Percentiles rank a stretch among this genome's conserved stretches.
Evolutionary conservation across 108 stramenopile species (phyloP).

Genomic region (Pseudonitzschia multistriata): DNA sequence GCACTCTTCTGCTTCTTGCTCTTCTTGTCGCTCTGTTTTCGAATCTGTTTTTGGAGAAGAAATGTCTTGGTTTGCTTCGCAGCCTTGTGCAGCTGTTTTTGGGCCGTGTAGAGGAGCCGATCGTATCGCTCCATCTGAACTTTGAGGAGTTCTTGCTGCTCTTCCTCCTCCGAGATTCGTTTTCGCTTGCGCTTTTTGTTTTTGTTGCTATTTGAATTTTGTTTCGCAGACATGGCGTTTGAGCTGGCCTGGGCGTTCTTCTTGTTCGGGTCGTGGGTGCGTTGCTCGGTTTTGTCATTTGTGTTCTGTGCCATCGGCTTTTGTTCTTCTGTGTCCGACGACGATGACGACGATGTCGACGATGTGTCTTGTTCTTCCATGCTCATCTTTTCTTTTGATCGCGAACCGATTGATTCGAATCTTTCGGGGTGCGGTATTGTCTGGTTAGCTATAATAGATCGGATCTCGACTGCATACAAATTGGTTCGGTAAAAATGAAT

Average conservation of each 20-base stretch:
- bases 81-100: slow-evolving; percentile 54
- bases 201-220: neutral
- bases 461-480: too few relatives aligned
- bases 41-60: slow-evolving; percentile 62
- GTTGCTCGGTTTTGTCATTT: too few relatives aligned
- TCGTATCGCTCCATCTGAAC: slow-evolving; percentile 50
- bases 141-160: slow-evolving; percentile 5
- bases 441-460: too few relatives aligned
- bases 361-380: neutral
- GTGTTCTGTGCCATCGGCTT: neutral
- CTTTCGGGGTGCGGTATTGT: too few relatives aligned
- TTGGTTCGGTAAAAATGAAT: too few relatives aligned
- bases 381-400: neutral
- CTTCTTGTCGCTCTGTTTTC: slow-evolving; percentile 29
- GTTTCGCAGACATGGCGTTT: too few relatives aligned
- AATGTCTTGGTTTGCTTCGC: slow-evolving; percentile 65
- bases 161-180: neutral
- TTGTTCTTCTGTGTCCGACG: neutral
- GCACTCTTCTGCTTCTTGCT: slow-evolving; percentile 8
- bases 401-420: neutral
- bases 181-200: slow-evolving; percentile 5
- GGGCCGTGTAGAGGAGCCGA: slow-evolving; percentile 43
- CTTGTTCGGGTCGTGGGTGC: neutral
- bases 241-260: neutral
- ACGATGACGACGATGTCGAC: neutral